Evolutionary conservation across 352 stramenopile species (phyloP), one percentile per base, ranked within the genome.

Genomic region (Thalassiosira ordinaria): DNA sequence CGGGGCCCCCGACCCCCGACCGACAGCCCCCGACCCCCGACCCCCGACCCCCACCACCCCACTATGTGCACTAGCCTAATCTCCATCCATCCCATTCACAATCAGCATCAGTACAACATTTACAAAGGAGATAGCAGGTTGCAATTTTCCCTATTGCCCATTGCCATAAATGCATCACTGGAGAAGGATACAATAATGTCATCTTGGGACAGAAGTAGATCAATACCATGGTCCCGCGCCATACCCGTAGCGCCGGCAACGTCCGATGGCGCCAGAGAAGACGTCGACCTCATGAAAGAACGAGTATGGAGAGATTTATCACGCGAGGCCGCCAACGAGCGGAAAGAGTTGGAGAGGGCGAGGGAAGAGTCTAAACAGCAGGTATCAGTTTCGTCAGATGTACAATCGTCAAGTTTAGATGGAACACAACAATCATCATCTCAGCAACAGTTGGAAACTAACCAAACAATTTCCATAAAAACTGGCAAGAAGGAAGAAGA

Each of bases 131-230:
- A n/a, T n/a, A n/a, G n/a, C n/a, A n/a, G n/a, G n/a, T n/a, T n/a
- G n/a, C n/a, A n/a, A n/a, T n/a, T n/a, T n/a, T n/a, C n/a, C n/a
- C n/a, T n/a, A n/a, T n/a, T n/a, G n/a, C n/a, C n/a, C n/a, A n/a
- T n/a, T n/a, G n/a, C n/a, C n/a, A n/a, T n/a, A n/a, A n/a, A n/a
- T n/a, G n/a, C n/a, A n/a, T n/a, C n/a, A n/a, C n/a, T n/a, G n/a
- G n/a, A n/a, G n/a, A n/a, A n/a, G n/a, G n/a, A n/a, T 59, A 89
- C 88, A 41, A 46, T n/a, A 6, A 92, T 91, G 85, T 90, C 85
- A 62, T 91, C 85, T 18, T 93, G 88, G 88, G 88, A 93, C 62
- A 72, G 86, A 78, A 84, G 74, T 47, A 74, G 88, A 24, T 81
- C 60, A 9, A 87, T 93, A 60, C 88, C 88, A 20, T 93, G 88